Base-by-base conservation (phyloP, 2,329 filamentous ascomycete species). In the Scedosporium aurantiacum region DNA sequence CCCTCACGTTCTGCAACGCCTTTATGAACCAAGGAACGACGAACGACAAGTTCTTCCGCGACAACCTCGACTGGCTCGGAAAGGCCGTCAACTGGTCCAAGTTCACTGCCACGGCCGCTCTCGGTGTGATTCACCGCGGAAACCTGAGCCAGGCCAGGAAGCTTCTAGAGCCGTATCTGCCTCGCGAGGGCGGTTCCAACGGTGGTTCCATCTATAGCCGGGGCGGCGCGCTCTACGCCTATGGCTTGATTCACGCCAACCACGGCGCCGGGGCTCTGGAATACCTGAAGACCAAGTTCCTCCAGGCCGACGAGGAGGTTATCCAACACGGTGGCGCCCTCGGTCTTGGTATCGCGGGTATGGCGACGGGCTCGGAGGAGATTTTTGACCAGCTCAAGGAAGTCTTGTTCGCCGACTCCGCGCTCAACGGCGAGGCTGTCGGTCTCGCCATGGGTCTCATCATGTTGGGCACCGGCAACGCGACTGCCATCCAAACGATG, bases 1-100 rank as follows among this genome's bases (percentile, higher is more conserved):
- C 92, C 3, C 91, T 99, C 61, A 97, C 94, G 0, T 94, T 99
- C 70, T 94, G 93, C 70, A 97, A 97, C 69, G 94, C 92, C 10
- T 97, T 99, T 73, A 99, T 99, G 94, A 96, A 99, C 72, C 92
- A 96, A 60, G 95, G 94, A 63, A 99, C 94, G 0, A 97, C 93
- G 0, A 94, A 96, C 68, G 94, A 99, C 76, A 95, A 93, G 70
- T 99, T 99, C 78, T 97, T 99, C 84, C 85, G 95, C 6, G 91
- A 97, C 70, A 99, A 99, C 71, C 77, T 99, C 25, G 94, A 99
- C 66, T 99, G 94, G 94, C 78, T 99, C 3, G 92, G 93, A 63
- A 99, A 97, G 79, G 94, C 94, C 27, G 91, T 97, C 57, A 99
- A 99, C 78, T 99, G 94, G 94, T 97, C 92, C 64, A 99, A 99